These are phyloP conservation scores for Haematococcus lacustris DNA, from an alignment of 139 green algal genomes.

Conservation along the genomic window DNA sequence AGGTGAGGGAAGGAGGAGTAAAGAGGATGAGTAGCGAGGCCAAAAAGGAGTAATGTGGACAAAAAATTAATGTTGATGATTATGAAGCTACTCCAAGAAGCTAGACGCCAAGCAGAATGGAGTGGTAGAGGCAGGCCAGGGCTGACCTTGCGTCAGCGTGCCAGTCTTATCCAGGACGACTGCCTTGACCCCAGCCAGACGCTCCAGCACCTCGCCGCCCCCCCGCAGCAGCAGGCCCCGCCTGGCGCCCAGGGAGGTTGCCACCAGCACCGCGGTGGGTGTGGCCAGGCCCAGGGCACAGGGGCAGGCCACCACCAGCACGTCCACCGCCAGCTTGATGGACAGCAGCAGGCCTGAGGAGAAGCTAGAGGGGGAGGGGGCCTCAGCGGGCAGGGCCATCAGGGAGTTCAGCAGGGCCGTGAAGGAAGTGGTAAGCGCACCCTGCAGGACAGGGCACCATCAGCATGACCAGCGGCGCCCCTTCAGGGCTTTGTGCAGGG, in stretches of 20 bases:
- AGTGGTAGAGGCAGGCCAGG: no score
- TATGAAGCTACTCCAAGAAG: no score
- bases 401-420: no score
- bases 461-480: constrained; percentile 13
- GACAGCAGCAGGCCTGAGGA: constrained; percentile 54
- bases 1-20: no score
- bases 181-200: constrained; percentile 41
- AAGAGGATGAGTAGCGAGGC: no score
- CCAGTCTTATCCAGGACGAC: constrained; percentile 95
- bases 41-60: no score
- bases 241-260: constrained; percentile 55
- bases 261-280: constrained; percentile 91
- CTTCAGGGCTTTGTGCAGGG: not conserved
- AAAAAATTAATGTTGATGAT: no score
- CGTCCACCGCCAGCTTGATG: constrained; percentile 80
- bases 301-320: constrained; percentile 94
- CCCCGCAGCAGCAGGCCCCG: constrained; percentile 71
- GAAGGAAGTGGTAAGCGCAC: no score
- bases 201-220: constrained; percentile 86
- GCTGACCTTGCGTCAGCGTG: constrained; percentile 77
- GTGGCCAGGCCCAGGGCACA: constrained; percentile 95
- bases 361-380: constrained; percentile 10
- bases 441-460: no score
- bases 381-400: no score
- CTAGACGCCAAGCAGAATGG: no score